Evolutionary conservation across 2,329 filamentous ascomycete genomes (phyloP).

Genomic region (Myriosclerotinia scirpicola): DNA sequence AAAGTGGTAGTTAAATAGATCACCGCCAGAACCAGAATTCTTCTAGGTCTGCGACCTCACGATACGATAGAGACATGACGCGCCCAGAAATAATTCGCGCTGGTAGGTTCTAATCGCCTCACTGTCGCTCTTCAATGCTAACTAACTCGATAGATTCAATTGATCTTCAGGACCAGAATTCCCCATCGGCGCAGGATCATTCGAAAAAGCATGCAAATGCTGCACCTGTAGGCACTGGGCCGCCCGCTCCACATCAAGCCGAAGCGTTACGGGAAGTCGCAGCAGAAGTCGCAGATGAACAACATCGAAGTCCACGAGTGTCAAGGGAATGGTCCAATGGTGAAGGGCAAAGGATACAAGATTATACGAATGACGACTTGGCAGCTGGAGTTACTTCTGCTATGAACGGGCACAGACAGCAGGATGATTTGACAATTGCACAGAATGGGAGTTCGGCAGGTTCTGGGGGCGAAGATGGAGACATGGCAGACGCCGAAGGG

Average conservation of each 20-base stretch:
- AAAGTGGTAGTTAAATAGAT: conserved; percentile 11
- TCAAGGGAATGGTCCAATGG: conserved; percentile 53
- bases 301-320: conserved; percentile 61
- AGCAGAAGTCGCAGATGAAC: conserved; percentile 73
- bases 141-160: conserved; percentile 70
- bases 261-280: conserved; percentile 78
- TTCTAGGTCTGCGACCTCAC: conserved; percentile 18
- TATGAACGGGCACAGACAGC: conserved; percentile 45
- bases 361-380: conserved; percentile 48
- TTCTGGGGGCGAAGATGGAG: conserved; percentile 56
- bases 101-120: conserved; percentile 44
- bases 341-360: conserved; percentile 35
- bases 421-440: conserved; percentile 59
- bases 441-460: conserved; percentile 58
- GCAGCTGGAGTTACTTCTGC: conserved; percentile 46
- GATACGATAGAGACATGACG: conserved; percentile 45
- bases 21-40: conserved; percentile 9
- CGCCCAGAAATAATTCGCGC: conserved; percentile 56
- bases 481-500: conserved; percentile 66
- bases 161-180: conserved; percentile 82
- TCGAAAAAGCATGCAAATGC: conserved; percentile 54
- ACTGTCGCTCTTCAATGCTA: conserved; percentile 14
- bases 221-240: conserved; percentile 51
- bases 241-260: conserved; percentile 68
- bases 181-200: conserved; percentile 84